Base-by-base conservation (phyloP, 495 filamentous ascomycete genomes). In the Aspergillus sparsus region DNA sequence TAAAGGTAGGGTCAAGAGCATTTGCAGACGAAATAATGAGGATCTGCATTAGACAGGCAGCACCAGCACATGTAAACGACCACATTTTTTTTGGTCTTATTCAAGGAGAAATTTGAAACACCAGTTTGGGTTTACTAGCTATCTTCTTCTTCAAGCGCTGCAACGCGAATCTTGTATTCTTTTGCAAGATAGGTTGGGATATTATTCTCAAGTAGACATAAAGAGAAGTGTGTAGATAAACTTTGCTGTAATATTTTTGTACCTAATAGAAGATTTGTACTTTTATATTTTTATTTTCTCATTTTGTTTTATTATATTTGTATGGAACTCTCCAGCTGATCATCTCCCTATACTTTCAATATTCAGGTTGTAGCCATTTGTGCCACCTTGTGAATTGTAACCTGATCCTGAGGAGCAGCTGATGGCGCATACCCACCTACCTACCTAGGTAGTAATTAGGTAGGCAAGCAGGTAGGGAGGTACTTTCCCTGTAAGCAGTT, bases 351-450 rank as follows among this genome's bases (percentile, higher is more conserved):
- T 5, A 7, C 16, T 47, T 18, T 6, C 44, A 47, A 21, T 16
- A 47, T 10, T 16, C 16, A 4, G 45, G 21, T 46, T 36, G 41
- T 42, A 15, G 32, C 42, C 58, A 54, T 42, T 54, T 44, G 46
- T 46, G 32, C 27, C 6, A 27, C 50, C 41, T n/a, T 42, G 58
- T 54, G 58, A 15, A 32, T 7, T 41, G n/a, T 16, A 18, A 7
- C 9, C 6, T 10, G 10, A 9, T 16, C 11, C 9, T 7, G 27
- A 47, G 15, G 44, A 18, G 11, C 15, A 18, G 44, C 44, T 18
- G 44, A 16, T 21, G 44, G 27, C 16, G 9, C 15, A 9, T 16
- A 7, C 5, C 15, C 44, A 18, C 15, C 15, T 18, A 18, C 44
- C 44, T 18, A 21, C 44, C 21, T 27, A 27, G 21, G 21, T 27